Evolutionary conservation across 2,329 filamentous ascomycete genomes (phyloP).

Genomic region (Periconia sp.): DNA sequence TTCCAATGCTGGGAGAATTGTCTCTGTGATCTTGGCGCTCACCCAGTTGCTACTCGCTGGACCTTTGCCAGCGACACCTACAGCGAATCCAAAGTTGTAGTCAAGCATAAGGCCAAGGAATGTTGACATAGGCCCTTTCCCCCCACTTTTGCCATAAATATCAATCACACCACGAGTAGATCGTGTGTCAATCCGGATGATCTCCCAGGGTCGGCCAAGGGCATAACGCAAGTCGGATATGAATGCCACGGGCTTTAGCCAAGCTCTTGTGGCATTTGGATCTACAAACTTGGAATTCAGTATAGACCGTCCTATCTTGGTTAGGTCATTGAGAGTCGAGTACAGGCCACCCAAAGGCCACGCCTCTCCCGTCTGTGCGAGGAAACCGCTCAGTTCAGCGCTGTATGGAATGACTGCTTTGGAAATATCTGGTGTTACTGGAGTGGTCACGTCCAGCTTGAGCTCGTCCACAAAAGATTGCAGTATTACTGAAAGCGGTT

Average conservation of each 20-base stretch:
- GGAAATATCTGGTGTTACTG: slow-evolving; percentile 23
- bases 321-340: slow-evolving; percentile 36
- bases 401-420: slow-evolving; percentile 11
- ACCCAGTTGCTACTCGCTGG: slow-evolving; percentile 2
- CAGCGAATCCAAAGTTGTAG: slow-evolving; percentile 46
- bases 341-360: slow-evolving; percentile 34
- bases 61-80: slow-evolving; percentile 27
- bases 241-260: slow-evolving; percentile 46
- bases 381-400: not conserved
- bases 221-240: slow-evolving; percentile 34
- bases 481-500: slow-evolving; percentile 44
- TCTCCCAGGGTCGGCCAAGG: slow-evolving; percentile 45
- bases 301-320: slow-evolving; percentile 41
- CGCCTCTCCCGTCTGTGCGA: not conserved
- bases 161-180: slow-evolving; percentile 22
- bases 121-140: slow-evolving; percentile 43
- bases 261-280: slow-evolving; percentile 37
- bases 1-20: slow-evolving; percentile 17
- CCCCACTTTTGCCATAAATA: slow-evolving; percentile 47
- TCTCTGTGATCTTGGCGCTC: slow-evolving; percentile 4
- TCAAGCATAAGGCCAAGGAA: slow-evolving; percentile 47
- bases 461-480: slow-evolving; percentile 47
- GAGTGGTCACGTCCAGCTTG: slow-evolving; percentile 46
- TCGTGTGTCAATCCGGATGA: slow-evolving; percentile 27
- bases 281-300: slow-evolving; percentile 40